phyloP scores from a whole-genome alignment of 2,329 filamentous ascomycete genomes.

The Gnomoniopsis sp. region DNA sequence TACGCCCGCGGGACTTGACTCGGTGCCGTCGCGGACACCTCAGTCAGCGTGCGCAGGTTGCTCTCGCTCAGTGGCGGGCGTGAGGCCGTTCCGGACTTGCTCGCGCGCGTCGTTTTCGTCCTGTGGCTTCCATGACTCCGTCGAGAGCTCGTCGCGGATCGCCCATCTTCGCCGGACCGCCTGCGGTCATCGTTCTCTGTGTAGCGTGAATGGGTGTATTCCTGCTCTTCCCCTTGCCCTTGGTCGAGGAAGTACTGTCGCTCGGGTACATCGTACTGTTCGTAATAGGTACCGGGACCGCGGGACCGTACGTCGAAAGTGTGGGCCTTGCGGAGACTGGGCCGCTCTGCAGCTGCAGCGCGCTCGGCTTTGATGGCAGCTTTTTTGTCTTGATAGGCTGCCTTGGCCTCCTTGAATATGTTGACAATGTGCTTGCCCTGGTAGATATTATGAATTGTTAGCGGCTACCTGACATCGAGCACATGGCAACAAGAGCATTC shows the following conservation, averaged over 20 bases:
- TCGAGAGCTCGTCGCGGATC: slow-evolving; percentile 11
- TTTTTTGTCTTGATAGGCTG: slow-evolving; percentile 84
- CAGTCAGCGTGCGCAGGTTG: slow-evolving; percentile 52
- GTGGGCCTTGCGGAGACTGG: slow-evolving; percentile 54
- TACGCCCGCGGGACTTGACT: slow-evolving; percentile 38
- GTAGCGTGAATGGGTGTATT: slow-evolving; percentile 14
- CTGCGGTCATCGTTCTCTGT: slow-evolving; percentile 27
- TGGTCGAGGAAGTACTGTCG: slow-evolving; percentile 15
- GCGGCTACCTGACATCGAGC: background rate
- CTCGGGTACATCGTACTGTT: slow-evolving; percentile 24
- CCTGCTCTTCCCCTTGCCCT: slow-evolving; percentile 5
- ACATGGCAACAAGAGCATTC: background rate
- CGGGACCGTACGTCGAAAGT: slow-evolving; percentile 42
- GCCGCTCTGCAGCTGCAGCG: slow-evolving; percentile 23
- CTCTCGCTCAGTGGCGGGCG: slow-evolving; percentile 45
- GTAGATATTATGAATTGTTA: background rate
- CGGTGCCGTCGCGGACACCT: slow-evolving; percentile 47
- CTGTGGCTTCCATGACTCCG: slow-evolving; percentile 15
- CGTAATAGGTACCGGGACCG: slow-evolving; percentile 26
- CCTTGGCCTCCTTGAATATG: slow-evolving; percentile 89
- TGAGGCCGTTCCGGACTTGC: slow-evolving; percentile 34
- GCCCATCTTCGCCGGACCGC: slow-evolving; percentile 20
- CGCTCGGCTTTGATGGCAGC: slow-evolving; percentile 70
- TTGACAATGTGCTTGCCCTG: slow-evolving; percentile 86
- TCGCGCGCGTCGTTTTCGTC: slow-evolving; percentile 33